A percentile compares a stretch with the other conserved stretches of the same genome.
phyloP scores from a whole-genome alignment of 352 stramenopile genomes.

The Globisporangium radiosum region DNA sequence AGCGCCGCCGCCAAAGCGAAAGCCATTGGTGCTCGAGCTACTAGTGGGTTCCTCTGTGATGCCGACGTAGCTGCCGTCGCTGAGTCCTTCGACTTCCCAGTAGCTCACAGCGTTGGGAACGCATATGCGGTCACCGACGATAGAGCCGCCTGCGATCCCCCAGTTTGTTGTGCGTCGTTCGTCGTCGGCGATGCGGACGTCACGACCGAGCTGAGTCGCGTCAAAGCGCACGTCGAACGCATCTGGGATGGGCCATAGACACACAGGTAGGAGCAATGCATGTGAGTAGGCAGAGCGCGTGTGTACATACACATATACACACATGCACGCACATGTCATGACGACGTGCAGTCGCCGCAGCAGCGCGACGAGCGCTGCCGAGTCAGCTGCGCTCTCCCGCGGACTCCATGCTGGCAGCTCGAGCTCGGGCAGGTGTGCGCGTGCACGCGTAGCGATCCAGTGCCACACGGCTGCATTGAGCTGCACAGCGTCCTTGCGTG shows the following conservation, averaged over 20 bases:
- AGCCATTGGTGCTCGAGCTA: not conserved
- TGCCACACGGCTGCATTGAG: constrained; percentile 30
- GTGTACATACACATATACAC: not conserved
- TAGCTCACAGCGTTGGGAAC: constrained; percentile 39
- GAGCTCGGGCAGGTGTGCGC: constrained; percentile 14
- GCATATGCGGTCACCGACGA: constrained; percentile 46
- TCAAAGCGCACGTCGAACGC: constrained; percentile 48
- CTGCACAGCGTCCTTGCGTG: constrained; percentile 21
- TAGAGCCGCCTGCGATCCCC: constrained; percentile 32
- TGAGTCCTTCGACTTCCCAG: constrained; percentile 61
- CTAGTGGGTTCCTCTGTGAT: constrained; percentile 20
- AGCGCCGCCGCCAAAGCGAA: constrained; percentile 27
- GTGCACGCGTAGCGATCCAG: constrained; percentile 31
- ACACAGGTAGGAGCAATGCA: not conserved
- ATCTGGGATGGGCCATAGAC: constrained; percentile 17
- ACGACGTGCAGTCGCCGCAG: constrained; percentile 44
- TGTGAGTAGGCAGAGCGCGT: not conserved
- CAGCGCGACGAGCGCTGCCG: constrained; percentile 31
- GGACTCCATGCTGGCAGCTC: constrained; percentile 20
- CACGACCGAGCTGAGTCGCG: constrained; percentile 23
- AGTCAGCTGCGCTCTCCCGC: constrained; percentile 20
- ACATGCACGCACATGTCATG: constrained; percentile 33
- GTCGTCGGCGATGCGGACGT: constrained; percentile 37
- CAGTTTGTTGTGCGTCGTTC: constrained; percentile 36
- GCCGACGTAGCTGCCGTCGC: constrained; percentile 53